These are phyloP conservation scores for Tulasnella sp. DNA, from an alignment of 768 basidiomycete genomes.

Conservation along the genomic window DNA sequence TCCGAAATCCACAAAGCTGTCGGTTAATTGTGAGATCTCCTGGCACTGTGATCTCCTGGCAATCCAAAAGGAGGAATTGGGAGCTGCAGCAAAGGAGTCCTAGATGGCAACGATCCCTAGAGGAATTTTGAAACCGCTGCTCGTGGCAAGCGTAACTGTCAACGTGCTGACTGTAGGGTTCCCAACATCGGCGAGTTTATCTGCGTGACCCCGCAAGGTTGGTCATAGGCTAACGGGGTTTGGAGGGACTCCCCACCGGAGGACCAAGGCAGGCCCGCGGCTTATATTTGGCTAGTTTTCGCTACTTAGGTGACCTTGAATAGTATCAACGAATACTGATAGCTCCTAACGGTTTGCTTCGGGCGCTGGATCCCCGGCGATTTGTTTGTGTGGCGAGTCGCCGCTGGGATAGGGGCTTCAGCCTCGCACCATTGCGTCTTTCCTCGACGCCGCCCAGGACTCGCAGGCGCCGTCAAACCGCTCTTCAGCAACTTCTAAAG, in stretches of 20 bases:
- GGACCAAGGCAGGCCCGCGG: too few species aligned
- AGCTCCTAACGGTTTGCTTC: too few species aligned
- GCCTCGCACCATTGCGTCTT: not conserved
- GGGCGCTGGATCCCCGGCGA: not conserved
- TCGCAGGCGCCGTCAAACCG: slow-evolving; percentile 13
- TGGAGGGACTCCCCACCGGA: too few species aligned
- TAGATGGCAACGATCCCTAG: not conserved
- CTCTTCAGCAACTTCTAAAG: not conserved
- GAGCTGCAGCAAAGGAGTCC: not conserved
- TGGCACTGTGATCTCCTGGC: not conserved
- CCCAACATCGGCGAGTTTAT: too few species aligned
- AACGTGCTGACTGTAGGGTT: too few species aligned
- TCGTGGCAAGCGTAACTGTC: not conserved
- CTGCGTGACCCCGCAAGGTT: too few species aligned
- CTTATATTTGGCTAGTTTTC: too few species aligned
- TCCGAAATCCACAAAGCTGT: not conserved
- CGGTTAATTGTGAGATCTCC: not conserved
- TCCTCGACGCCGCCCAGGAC: not conserved
- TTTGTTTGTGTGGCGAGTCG: not conserved
- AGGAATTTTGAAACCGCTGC: not conserved
- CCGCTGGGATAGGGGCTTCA: not conserved
- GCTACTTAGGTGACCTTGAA: too few species aligned
- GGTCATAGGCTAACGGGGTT: too few species aligned
- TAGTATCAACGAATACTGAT: too few species aligned
- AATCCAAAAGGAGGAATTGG: not conserved